Conservation (phyloP, 306 rosid genomes). For the Cyclanthera cordifolia region DNA sequence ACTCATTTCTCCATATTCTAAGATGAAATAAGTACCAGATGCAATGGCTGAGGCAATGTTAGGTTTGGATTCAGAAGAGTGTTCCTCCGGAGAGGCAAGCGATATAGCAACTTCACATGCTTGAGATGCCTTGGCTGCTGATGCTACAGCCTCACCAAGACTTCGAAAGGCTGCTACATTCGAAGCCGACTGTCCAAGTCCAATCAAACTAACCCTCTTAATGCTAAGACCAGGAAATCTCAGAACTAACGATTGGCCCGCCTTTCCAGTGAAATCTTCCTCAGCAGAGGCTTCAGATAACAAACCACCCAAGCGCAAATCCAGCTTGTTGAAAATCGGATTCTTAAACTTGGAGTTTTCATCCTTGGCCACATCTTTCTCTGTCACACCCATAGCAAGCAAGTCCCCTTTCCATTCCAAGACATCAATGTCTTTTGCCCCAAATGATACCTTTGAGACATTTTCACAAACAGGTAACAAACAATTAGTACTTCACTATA, state of each 20-base stretch:
- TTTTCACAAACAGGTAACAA: slow-evolving; percentile 30
- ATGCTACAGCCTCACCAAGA: slow-evolving; percentile 80
- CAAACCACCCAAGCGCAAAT: slow-evolving; percentile 67
- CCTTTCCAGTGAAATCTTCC: slow-evolving; percentile 87
- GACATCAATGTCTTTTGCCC: slow-evolving; percentile 59
- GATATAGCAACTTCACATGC: slow-evolving; percentile 60
- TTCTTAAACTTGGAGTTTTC: slow-evolving; percentile 53
- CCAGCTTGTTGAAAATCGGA: slow-evolving; percentile 61
- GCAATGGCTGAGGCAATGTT: slow-evolving; percentile 66
- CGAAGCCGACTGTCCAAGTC: slow-evolving; percentile 68
- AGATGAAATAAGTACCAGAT: slow-evolving; percentile 39
- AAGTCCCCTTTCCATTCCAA: slow-evolving; percentile 90
- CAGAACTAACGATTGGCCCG: slow-evolving; percentile 64
- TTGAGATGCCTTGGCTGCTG: slow-evolving; percentile 66
- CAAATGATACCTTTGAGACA: slow-evolving; percentile 44
- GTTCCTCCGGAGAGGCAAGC: slow-evolving; percentile 66
- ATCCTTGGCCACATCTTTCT: slow-evolving; percentile 62
- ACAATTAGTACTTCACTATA: slow-evolving; percentile 23
- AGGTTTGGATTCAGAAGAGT: slow-evolving; percentile 47
- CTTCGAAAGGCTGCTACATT: slow-evolving; percentile 40
- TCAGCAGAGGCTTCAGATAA: slow-evolving; percentile 79
- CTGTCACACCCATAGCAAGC: slow-evolving; percentile 88
- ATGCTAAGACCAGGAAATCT: slow-evolving; percentile 66
- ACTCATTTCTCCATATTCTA: background rate
- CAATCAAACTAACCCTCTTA: slow-evolving; percentile 81